Conservation (phyloP, 202 grass and related monocot species). For the Sporobolus alterniflorus region DNA sequence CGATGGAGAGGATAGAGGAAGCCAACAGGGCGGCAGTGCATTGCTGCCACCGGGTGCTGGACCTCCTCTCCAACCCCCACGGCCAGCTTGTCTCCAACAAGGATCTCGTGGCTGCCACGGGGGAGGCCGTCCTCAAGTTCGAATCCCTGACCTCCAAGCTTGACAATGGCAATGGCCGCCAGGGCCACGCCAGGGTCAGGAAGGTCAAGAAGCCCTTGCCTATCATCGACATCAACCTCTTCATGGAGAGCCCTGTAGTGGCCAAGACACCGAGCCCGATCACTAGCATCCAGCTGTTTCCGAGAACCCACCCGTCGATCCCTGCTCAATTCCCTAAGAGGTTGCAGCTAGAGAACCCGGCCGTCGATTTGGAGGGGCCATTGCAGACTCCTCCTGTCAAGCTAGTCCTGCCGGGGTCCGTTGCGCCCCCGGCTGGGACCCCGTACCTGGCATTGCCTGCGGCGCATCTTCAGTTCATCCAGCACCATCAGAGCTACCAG, state of each 20-base stretch:
- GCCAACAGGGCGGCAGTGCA: constrained; percentile 69
- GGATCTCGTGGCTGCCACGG: constrained; percentile 59
- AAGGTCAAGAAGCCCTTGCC: constrained; percentile 70
- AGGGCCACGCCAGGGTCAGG: constrained; percentile 83
- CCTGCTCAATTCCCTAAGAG: constrained; percentile 64
- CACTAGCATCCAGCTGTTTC: constrained; percentile 65
- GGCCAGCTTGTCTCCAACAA: constrained; percentile 55
- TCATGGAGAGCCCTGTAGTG: constrained; percentile 53
- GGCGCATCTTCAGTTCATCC: constrained; percentile 75
- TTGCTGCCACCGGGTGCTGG: constrained; percentile 77
- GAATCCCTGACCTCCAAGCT: constrained; percentile 58
- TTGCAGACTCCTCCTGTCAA: constrained; percentile 20
- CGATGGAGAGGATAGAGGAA: constrained; percentile 78
- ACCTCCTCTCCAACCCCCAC: constrained; percentile 64
- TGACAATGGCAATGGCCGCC: constrained; percentile 41
- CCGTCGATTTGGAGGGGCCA: constrained; percentile 1
- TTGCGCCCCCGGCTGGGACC: constrained; percentile 31
- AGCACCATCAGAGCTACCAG: constrained; percentile 89
- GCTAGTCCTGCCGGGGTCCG: constrained; percentile 53
- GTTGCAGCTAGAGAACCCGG: constrained; percentile 56
- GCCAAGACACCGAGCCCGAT: constrained; percentile 20
- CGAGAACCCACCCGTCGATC: constrained; percentile 58
- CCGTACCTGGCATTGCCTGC: constrained; percentile 39
- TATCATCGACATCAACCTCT: constrained; percentile 69
- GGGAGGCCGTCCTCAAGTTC: constrained; percentile 73